Evolutionary conservation across 257 asterid genomes (phyloP), one percentile per base, ranked within the genome.

Genomic region (Salvia hispanica): DNA sequence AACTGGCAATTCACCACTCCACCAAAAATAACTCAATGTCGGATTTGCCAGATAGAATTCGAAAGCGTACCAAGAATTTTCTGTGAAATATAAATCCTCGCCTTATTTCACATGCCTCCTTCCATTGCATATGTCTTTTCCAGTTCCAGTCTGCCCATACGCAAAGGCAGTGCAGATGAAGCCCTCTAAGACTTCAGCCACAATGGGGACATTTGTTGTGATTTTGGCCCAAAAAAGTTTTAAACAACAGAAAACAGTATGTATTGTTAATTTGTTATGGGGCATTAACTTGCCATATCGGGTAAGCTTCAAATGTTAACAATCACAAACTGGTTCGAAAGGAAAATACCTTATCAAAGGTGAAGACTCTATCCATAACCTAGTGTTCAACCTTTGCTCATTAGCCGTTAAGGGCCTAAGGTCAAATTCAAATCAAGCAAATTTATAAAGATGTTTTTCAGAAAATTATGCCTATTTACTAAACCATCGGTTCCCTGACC

Each of bases 141-240:
- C 95, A 5, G 95, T 87, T 62, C 93, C 95, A 11, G 95, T 87
- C 74, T 87, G 93, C 71, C 97, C 95, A 68, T 90, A 90, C 0
- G 95, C 95, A 74, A 90, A 90, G 15, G 85, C 90, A 1, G 95
- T 90, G 77, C 97, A 87, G 69, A 88, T 90, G 79, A 82, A 90
- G 44, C 95, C 97, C 46, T 84, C 95, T 56, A 90, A 80, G 39
- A 88, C 95, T 72, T 90, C 94, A 67, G 78, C 76, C 62, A 90
- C 97, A 62, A 90, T 83, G 21, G 97, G 94, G 95, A 77, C 69
- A 95, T 72, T 62, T 90, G 97, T 69, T 88, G 95, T 66, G 93
- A 86, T 80, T 87, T 87, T 33, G 95, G 96, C 66, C 96, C 95
- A 61, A 87, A 90, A 73, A 90, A 91, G 91, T 87, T 64, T 28